These are phyloP conservation scores for Candida taoyuanica DNA, from an alignment of 805 yeast genomes.

Conservation along the genomic window DNA sequence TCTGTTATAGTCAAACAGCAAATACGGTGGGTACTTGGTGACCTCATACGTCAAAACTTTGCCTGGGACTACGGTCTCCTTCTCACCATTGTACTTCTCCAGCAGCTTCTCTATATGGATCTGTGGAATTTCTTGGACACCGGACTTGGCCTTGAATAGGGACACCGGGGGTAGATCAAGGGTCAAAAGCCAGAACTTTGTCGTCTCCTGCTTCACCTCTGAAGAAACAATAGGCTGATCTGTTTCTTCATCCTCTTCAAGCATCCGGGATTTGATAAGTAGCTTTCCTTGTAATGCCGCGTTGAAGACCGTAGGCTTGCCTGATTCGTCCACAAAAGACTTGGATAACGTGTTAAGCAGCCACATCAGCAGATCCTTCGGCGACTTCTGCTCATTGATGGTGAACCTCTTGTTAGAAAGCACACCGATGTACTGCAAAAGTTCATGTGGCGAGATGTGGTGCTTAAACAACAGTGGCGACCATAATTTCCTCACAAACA, in stretches of 20 bases:
- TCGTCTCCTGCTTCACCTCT: background rate
- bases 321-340: slow-evolving; percentile 18
- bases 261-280: slow-evolving; percentile 23
- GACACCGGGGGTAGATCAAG: slow-evolving; percentile 59
- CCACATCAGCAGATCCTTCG: slow-evolving; percentile 59
- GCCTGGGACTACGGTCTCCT: slow-evolving; percentile 30
- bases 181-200: slow-evolving; percentile 49
- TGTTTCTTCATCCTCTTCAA: slow-evolving; percentile 24
- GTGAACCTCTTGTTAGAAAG: slow-evolving; percentile 41
- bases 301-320: slow-evolving; percentile 25
- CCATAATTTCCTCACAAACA: slow-evolving; percentile 59
- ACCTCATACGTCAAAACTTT: slow-evolving; percentile 36
- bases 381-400: slow-evolving; percentile 39
- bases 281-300: slow-evolving; percentile 52
- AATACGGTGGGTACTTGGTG: slow-evolving; percentile 43
- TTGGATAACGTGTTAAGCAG: slow-evolving; percentile 43
- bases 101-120: slow-evolving; percentile 42
- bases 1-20: slow-evolving; percentile 57
- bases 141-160: slow-evolving; percentile 45
- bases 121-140: slow-evolving; percentile 48
- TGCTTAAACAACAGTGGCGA: slow-evolving; percentile 50
- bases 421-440: slow-evolving; percentile 45
- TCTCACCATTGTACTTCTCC: slow-evolving; percentile 33
- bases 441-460: slow-evolving; percentile 65
- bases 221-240: slow-evolving; percentile 4